Evolutionary conservation across 2,329 filamentous ascomycete genomes (phyloP), one percentile per base, ranked within the genome.

Genomic region (Zasmidium angulare): DNA sequence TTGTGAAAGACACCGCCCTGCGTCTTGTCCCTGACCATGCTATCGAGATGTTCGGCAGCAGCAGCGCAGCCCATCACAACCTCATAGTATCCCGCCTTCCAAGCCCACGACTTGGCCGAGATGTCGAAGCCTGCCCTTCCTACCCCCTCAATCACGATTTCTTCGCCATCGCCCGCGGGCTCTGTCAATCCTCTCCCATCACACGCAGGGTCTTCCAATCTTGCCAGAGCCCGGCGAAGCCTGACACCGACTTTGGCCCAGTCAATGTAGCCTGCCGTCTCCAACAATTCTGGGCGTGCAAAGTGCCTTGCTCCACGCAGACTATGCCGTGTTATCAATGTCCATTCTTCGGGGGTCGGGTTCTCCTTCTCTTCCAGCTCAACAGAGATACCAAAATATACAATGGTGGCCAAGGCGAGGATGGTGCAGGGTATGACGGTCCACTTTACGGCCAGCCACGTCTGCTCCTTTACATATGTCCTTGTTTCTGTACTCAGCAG

Each of bases 11-110:
- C 82, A 23, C 89, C 76, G 46, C 83, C 81, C 63, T 86, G 82
- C 9, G 82, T 87, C 48, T 76, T 85, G 74, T 96, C 91, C 47
- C 83, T 80, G 17, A 96, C 81, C 82, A 88, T 91, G 50, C 89
- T 89, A 64, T 96, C 90, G 22, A 96, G 78, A 66, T 93, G 86
- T 75, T 97, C 93, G 3, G 91, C 87, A 0, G 88, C 86, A 65
- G 85, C 85, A 0, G 89, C 93, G 60, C 86, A 85, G 11, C 88
- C 82, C 85, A 97, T 90, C 50, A 97, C 77, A 2, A 87, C 83
- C 69, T 96, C 86, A 69, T 89, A 92, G 75, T 98, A 98, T 0
- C 91, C 92, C 56, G 90, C 82, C 68, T 89, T 82, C 93, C 93
- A 98, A 52, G 88, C 81, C 74, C 96, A 91, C 63, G 86, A 88